These are phyloP conservation scores for Tricharina praecox DNA, from an alignment of 495 filamentous ascomycete genomes.

Conservation along the genomic window DNA sequence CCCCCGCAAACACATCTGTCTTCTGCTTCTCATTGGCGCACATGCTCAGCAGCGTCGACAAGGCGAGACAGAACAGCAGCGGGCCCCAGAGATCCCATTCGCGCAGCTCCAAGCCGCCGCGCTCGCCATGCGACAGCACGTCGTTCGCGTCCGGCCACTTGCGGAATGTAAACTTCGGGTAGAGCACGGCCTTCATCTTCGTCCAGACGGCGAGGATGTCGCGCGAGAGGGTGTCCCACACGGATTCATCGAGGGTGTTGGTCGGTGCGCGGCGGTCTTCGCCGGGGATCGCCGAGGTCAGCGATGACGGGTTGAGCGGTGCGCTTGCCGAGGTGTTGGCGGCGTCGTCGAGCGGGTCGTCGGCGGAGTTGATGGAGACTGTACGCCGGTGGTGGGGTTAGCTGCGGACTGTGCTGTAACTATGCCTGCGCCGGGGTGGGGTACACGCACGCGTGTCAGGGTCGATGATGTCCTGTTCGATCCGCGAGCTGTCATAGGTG, in stretches of 20 bases:
- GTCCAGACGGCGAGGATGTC: conserved; percentile 88
- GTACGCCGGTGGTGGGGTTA: conserved; percentile 3
- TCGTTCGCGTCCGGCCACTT: conserved; percentile 42
- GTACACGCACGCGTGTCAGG: conserved; percentile 90
- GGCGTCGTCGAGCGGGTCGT: conserved; percentile 85
- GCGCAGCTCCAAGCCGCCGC: conserved; percentile 55
- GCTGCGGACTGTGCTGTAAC: too few relatives aligned
- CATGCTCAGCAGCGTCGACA: conserved; percentile 72
- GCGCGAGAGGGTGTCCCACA: conserved; percentile 85
- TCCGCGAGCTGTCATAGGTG: conserved; percentile 12
- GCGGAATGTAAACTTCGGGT: conserved; percentile 73
- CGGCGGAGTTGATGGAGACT: too few relatives aligned
- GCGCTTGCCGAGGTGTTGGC: conserved; percentile 47
- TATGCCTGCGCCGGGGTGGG: too few relatives aligned
- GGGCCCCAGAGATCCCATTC: conserved; percentile 99
- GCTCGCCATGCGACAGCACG: conserved; percentile 43
- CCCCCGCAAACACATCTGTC: conserved; percentile 78
- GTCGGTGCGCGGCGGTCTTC: conserved; percentile 84
- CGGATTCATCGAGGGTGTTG: conserved; percentile 92
- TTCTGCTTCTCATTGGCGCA: conserved; percentile 58
- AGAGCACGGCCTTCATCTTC: conserved; percentile 96
- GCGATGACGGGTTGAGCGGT: conserved; percentile 43
- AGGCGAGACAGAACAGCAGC: conserved; percentile 72
- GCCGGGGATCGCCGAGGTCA: conserved; percentile 76
- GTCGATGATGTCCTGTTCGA: conserved; percentile 82